A percentile compares a stretch with the other conserved stretches of the same genome.
phyloP scores from a whole-genome alignment of 257 asterid species.

The Solanum chaucha region DNA sequence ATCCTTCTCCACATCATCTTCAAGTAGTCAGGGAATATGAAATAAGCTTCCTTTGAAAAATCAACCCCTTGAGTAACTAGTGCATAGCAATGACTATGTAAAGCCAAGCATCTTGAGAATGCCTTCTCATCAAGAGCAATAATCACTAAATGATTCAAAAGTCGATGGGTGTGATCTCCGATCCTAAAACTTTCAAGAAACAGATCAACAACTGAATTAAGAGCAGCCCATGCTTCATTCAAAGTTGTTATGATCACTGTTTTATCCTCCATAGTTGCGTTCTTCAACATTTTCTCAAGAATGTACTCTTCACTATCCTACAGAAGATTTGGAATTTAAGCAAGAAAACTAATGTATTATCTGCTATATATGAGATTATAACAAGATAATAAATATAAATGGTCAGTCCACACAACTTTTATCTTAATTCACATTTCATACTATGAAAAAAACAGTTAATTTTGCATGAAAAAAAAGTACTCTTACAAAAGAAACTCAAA shows the following conservation, averaged over 20 bases:
- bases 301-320: constrained; percentile 25
- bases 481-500: neutral
- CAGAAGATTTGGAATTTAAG: neutral
- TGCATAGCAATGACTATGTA: constrained; percentile 25
- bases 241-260: constrained; percentile 44
- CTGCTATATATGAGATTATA: neutral
- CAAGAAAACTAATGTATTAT: neutral
- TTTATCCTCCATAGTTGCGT: constrained; percentile 30
- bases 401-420: neutral
- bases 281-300: constrained; percentile 25
- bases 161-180: constrained; percentile 28
- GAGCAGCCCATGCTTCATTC: constrained; percentile 43
- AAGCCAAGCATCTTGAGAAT: constrained; percentile 13
- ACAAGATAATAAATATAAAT: neutral
- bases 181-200: constrained; percentile 41
- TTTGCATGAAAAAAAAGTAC: neutral
- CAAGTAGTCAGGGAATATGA: constrained; percentile 25
- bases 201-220: constrained; percentile 33
- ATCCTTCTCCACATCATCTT: constrained; percentile 54
- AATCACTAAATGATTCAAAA: constrained; percentile 41
- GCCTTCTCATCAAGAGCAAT: constrained; percentile 40
- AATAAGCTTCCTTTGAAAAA: constrained; percentile 33
- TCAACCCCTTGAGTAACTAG: constrained; percentile 21
- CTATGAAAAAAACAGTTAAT: neutral
- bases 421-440: neutral